phyloP scores from a whole-genome alignment of 2,329 filamentous ascomycete species.

The Sodiomyces alkalinus region DNA sequence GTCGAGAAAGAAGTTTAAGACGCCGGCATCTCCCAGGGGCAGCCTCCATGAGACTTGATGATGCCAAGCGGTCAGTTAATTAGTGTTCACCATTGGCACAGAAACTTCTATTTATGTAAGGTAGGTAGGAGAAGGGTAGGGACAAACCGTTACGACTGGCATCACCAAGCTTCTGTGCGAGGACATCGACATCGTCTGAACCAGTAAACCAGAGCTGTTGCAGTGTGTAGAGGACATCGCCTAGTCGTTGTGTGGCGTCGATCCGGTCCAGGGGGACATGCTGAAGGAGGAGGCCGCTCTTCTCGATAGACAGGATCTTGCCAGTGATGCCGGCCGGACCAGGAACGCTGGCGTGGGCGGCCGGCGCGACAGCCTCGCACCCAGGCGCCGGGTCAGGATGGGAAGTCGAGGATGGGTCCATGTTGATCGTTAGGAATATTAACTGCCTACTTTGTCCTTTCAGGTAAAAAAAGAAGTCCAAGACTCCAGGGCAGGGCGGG shows the following conservation, averaged over 20 bases:
- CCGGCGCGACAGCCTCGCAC: too few species aligned
- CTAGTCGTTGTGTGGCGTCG: not conserved
- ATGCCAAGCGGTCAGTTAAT: constrained; percentile 2
- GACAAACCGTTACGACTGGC: constrained; percentile 38
- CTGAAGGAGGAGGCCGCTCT: too few species aligned
- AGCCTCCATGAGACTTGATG: constrained; percentile 33
- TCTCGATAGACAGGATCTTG: too few species aligned
- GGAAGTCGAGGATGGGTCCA: too few species aligned
- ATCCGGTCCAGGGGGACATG: not conserved
- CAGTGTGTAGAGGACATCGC: constrained; percentile 21
- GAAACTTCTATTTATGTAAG: not conserved
- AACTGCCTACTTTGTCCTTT: too few species aligned
- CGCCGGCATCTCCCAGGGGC: constrained; percentile 40
- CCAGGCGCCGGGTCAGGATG: too few species aligned
- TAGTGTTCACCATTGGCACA: constrained; percentile 3
- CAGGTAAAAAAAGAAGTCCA: too few species aligned
- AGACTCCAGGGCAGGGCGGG: too few species aligned
- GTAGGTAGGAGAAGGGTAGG: too few species aligned
- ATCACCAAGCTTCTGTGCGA: constrained; percentile 38
- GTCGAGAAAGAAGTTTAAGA: constrained; percentile 39
- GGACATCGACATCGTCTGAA: constrained; percentile 24
- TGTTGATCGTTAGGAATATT: too few species aligned
- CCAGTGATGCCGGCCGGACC: too few species aligned
- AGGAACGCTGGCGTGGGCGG: too few species aligned
- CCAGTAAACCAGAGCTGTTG: constrained; percentile 24